Evolutionary conservation across 1,284 basidiomycete species (phyloP), one percentile per base, ranked within the genome.

Genomic region (Apiotrichum mycotoxinovorans): DNA sequence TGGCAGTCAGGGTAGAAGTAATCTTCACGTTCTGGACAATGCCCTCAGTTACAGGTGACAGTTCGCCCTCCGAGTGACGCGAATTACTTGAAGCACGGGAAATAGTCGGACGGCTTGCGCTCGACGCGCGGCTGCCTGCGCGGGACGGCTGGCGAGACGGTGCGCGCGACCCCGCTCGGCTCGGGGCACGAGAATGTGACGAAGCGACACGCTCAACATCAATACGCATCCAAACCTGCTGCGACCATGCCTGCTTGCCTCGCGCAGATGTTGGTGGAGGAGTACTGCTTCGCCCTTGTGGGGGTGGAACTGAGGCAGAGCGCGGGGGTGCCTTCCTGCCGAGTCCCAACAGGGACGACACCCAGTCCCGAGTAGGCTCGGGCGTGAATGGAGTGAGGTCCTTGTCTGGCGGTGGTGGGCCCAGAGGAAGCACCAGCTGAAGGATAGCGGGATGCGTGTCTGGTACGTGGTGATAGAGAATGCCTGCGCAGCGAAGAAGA

Each of bases 401-500:
- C 45, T 43, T 10, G 33, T 25, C 25, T 3, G 52, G 23, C 3
- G 43, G 35, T 4, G 38, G 60, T 14, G 59, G 52, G 17, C 20
- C 46, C 7, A 70, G 46, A 2, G 72, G 65, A 1, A 74, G 38
- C 20, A 72, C 70, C 11, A 73, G 60, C 56, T 74, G 72, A 10
- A 72, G 49, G 1, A 70, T 54, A 0, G 58, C 56, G 4, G 58
- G 54, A n/a, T 53, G 50, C 3, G 54, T 57, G 34, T 52, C 42
- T 35, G 70, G 62, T 7, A 75, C 54, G 15, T 72, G 73, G 64
- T 83, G 81, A 63, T 82, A 82, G 26, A 82, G 66, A 53, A 82
- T 80, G 1, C 81, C 81, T 0, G 77, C 72, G 22, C 78, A 81
- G 15, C 82, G 79, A 10, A 83, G 66, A 27, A 81, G 78, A 58